phyloP scores from a whole-genome alignment of 2,329 filamentous ascomycete genomes.

The Triangularia setosa region DNA sequence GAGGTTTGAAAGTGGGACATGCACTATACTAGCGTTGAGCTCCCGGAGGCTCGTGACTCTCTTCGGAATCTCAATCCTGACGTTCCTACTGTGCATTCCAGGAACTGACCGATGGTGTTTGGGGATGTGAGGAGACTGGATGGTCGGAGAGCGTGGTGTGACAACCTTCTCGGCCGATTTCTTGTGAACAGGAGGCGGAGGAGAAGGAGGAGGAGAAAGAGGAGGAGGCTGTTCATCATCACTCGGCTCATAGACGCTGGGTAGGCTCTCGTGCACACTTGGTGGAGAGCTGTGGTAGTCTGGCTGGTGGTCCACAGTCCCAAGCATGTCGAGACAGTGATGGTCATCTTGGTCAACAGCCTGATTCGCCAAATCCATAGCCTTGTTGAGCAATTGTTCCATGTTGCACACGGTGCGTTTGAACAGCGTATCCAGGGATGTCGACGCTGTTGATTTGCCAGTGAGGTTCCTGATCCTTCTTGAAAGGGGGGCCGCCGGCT shows the following conservation, averaged over 20 bases:
- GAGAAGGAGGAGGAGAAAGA: background rate
- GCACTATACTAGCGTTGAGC: background rate
- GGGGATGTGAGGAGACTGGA: background rate
- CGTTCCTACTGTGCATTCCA: constrained; percentile 20
- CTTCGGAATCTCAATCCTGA: constrained; percentile 16
- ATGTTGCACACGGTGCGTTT: constrained; percentile 39
- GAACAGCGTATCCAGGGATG: constrained; percentile 29
- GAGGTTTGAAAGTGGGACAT: background rate
- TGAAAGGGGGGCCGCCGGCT: background rate
- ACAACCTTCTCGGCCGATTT: background rate
- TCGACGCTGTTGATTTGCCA: constrained; percentile 14
- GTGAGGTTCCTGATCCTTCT: constrained; percentile 12
- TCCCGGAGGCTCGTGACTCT: constrained; percentile 17
- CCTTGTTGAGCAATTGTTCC: constrained; percentile 45
- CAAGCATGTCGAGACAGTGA: constrained; percentile 6
- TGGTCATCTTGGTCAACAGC: constrained; percentile 33
- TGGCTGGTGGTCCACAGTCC: background rate
- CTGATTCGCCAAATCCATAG: constrained; percentile 41
- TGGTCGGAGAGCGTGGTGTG: background rate
- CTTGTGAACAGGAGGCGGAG: background rate
- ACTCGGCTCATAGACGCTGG: constrained; percentile 5
- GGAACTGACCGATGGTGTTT: constrained; percentile 19
- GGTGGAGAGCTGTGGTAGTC: background rate
- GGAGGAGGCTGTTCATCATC: background rate
- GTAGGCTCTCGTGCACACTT: constrained; percentile 7